Evolutionary conservation across 495 filamentous ascomycete genomes (phyloP).

Genomic region (Xylaria venustula): DNA sequence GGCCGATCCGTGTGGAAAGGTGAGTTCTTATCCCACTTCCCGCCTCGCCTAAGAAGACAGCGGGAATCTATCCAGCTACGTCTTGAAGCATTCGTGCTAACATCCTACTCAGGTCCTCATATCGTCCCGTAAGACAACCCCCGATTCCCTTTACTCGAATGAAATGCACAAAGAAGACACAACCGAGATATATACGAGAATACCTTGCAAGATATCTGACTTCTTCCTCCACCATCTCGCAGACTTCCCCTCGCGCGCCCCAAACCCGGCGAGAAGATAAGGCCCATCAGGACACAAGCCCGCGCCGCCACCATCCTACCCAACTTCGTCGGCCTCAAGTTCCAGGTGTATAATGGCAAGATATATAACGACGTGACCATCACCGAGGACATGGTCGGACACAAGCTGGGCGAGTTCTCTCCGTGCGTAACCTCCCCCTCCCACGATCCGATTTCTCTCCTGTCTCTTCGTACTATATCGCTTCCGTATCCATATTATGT

Average conservation of each 20-base stretch:
- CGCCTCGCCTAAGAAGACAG: background rate
- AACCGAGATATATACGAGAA: background rate
- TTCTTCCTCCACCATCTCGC: background rate
- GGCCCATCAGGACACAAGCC: conserved; percentile 84
- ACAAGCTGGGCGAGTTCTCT: conserved; percentile 95
- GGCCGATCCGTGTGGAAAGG: conserved; percentile 59
- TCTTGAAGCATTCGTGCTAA: conserved; percentile 9
- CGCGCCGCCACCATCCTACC: conserved; percentile 91
- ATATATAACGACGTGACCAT: conserved; percentile 82
- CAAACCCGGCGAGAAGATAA: conserved; percentile 58
- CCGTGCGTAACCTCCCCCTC: conserved; percentile 56
- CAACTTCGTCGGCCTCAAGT: conserved; percentile 90
- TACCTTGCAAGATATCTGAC: background rate
- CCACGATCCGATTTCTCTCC: background rate
- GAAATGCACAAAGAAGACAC: conserved; percentile 7
- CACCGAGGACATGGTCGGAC: conserved; percentile 97
- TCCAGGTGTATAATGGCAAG: conserved; percentile 96
- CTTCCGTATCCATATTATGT: background rate
- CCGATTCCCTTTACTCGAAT: background rate
- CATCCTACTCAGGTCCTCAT: conserved; percentile 56
- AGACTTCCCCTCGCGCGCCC: conserved; percentile 66
- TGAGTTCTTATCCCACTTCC: conserved; percentile 15
- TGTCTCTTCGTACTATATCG: background rate
- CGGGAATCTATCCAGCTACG: too few relatives aligned
- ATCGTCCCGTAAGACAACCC: conserved; percentile 64